Conservation (phyloP, 2,329 filamentous ascomycete species). For the Microcyclospora pomicola region DNA sequence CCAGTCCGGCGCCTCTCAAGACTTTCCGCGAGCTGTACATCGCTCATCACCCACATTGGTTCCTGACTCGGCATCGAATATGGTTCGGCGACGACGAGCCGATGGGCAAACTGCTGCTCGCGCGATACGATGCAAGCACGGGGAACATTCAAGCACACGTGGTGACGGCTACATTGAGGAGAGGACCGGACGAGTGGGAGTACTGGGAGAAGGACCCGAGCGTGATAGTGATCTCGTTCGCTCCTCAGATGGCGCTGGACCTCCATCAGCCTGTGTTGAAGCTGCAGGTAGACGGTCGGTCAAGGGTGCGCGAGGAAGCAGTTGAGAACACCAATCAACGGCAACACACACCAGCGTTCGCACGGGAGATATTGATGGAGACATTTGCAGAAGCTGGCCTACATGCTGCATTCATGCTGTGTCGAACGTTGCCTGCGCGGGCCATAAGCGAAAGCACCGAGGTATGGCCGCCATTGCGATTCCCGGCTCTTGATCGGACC, state of each 20-base stretch:
- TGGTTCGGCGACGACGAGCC: conserved; percentile 72
- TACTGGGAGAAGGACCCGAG: conserved; percentile 51
- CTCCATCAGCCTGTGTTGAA: conserved; percentile 54
- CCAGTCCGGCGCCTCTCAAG: conserved; percentile 41
- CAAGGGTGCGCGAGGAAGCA: conserved; percentile 3
- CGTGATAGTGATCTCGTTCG: conserved; percentile 59
- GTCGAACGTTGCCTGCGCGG: conserved; percentile 36
- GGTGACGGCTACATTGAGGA: conserved; percentile 47
- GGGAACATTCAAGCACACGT: conserved; percentile 72
- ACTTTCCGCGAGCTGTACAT: conserved; percentile 60
- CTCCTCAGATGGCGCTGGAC: conserved; percentile 57
- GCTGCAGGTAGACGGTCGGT: conserved; percentile 21
- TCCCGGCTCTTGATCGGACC: conserved; percentile 50
- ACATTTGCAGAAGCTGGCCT: conserved; percentile 31
- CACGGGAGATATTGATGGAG: conserved; percentile 42
- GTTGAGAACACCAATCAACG: conserved; percentile 9
- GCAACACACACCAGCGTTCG: conserved; percentile 11
- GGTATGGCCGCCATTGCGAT: conserved; percentile 61
- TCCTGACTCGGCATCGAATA: conserved; percentile 62
- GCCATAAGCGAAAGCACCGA: conserved; percentile 24
- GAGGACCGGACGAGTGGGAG: conserved; percentile 19
- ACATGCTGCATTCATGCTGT: conserved; percentile 55
- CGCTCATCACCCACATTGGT: conserved; percentile 71
- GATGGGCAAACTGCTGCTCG: conserved; percentile 60
- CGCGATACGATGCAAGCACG: conserved; percentile 58